Percentiles rank a stretch among this genome's conserved stretches.
phyloP scores from a whole-genome alignment of 2,329 filamentous ascomycete genomes.

The Cercospora zeina region DNA sequence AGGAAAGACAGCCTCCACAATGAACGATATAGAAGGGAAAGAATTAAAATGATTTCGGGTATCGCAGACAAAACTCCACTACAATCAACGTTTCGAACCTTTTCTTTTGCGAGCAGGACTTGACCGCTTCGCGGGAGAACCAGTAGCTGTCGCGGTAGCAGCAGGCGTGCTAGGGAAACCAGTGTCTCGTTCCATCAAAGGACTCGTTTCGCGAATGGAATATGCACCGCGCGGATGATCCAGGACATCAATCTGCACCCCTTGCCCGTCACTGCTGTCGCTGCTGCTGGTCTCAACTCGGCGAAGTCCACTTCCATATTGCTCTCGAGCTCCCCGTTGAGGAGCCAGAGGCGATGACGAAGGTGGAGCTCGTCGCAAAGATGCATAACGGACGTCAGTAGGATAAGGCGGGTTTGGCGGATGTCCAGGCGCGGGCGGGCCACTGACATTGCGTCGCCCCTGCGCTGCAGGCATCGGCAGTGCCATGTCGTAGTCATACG shows the following conservation, averaged over 20 bases:
- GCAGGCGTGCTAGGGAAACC: conserved; percentile 18
- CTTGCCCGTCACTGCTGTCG: conserved; percentile 35
- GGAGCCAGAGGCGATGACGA: conserved; percentile 31
- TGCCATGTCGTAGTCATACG: conserved; percentile 44
- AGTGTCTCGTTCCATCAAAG: conserved; percentile 1
- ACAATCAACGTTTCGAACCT: conserved; percentile 15
- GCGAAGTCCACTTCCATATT: conserved; percentile 29
- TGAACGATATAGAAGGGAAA: neutral
- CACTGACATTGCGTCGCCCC: conserved; percentile 41
- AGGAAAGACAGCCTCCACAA: neutral
- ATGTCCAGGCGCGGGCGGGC: conserved; percentile 30
- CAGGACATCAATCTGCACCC: conserved; percentile 37
- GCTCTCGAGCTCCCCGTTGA: conserved; percentile 11
- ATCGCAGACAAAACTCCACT: neutral
- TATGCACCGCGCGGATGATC: conserved; percentile 32
- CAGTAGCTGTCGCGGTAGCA: conserved; percentile 19
- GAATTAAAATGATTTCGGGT: neutral
- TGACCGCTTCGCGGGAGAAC: conserved; percentile 18
- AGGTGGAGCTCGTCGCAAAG: conserved; percentile 34
- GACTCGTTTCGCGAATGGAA: conserved; percentile 22
- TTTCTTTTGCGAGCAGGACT: conserved; percentile 31
- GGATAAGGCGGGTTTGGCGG: conserved; percentile 10
- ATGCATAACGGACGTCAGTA: conserved; percentile 39
- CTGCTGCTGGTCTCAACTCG: conserved; percentile 31
- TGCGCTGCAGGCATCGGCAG: conserved; percentile 38